Conservation (phyloP, 495 filamentous ascomycete species). For the Tuber umbilicatum region DNA sequence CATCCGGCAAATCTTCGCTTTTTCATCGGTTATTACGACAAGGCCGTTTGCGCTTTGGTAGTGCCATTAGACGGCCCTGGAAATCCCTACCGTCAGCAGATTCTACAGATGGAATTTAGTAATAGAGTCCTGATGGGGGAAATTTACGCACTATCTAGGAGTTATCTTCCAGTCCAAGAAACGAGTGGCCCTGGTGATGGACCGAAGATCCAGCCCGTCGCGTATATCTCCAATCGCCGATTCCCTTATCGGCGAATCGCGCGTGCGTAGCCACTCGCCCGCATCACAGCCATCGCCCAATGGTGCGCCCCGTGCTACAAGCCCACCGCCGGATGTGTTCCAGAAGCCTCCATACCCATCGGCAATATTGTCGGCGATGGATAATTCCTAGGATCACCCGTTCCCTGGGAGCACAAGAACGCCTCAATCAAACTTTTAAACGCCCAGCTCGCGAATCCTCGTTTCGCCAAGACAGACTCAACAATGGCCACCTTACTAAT, state of each 20-base stretch:
- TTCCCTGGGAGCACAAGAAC: constrained; percentile 54
- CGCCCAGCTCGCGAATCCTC: constrained; percentile 67
- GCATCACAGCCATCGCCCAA: constrained; percentile 13
- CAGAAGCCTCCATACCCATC: constrained; percentile 16
- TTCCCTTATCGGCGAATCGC: constrained; percentile 17
- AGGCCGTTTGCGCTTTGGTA: constrained; percentile 81
- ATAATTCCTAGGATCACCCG: neutral
- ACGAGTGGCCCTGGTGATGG: constrained; percentile 24
- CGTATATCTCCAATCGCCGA: constrained; percentile 5
- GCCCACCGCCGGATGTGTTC: constrained; percentile 11
- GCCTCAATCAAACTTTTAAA: constrained; percentile 78
- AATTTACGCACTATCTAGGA: constrained; percentile 80
- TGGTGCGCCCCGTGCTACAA: neutral
- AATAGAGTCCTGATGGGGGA: constrained; percentile 84
- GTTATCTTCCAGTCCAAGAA: constrained; percentile 62
- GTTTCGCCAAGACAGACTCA: constrained; percentile 71
- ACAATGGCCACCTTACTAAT: constrained; percentile 82
- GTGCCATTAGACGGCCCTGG: constrained; percentile 80
- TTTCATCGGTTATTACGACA: constrained; percentile 73
- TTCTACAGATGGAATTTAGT: constrained; percentile 70
- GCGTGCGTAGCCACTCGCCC: constrained; percentile 12
- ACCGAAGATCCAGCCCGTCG: constrained; percentile 15
- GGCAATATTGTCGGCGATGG: constrained; percentile 13
- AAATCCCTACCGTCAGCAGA: constrained; percentile 78
- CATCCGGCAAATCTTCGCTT: constrained; percentile 54